These are phyloP conservation scores for Bruguiera gymnorhiza DNA, from an alignment of 345 rosid genomes.

Conservation along the genomic window DNA sequence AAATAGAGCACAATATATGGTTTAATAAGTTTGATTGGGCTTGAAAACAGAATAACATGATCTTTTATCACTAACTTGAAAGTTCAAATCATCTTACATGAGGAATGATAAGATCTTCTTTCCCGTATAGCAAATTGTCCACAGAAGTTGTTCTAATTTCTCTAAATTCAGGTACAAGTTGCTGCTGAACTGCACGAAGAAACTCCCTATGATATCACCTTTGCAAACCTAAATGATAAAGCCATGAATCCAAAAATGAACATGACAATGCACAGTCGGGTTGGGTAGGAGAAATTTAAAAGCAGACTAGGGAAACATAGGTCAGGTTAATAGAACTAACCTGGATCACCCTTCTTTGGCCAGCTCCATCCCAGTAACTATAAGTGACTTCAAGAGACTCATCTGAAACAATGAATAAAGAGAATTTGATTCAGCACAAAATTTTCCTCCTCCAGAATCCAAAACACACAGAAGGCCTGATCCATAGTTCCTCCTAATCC, in stretches of 20 bases:
- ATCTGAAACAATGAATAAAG: constrained; percentile 41
- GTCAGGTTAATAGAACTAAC: constrained; percentile 36
- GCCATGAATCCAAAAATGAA: background rate
- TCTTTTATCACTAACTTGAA: background rate
- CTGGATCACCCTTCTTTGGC: constrained; percentile 90
- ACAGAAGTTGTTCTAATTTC: constrained; percentile 89
- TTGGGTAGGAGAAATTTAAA: background rate
- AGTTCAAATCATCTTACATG: constrained; percentile 58
- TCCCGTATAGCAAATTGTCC: constrained; percentile 91
- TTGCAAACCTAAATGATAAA: constrained; percentile 56
- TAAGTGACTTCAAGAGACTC: constrained; percentile 94
- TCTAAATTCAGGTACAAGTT: constrained; percentile 97
- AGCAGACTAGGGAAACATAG: constrained; percentile 10
- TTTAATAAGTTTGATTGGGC: constrained; percentile 7
- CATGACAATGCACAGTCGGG: background rate
- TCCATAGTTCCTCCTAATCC: constrained; percentile 58
- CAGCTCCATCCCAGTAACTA: constrained; percentile 99
- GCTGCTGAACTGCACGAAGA: constrained; percentile 86
- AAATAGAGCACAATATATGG: constrained; percentile 12
- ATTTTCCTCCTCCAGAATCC: background rate
- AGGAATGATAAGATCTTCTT: constrained; percentile 96
- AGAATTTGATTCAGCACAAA: constrained; percentile 11
- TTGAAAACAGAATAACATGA: background rate
- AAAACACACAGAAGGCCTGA: background rate
- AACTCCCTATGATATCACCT: constrained; percentile 82